These are phyloP conservation scores for Chalciporus piperatus DNA, from an alignment of 768 basidiomycete species.

Conservation along the genomic window DNA sequence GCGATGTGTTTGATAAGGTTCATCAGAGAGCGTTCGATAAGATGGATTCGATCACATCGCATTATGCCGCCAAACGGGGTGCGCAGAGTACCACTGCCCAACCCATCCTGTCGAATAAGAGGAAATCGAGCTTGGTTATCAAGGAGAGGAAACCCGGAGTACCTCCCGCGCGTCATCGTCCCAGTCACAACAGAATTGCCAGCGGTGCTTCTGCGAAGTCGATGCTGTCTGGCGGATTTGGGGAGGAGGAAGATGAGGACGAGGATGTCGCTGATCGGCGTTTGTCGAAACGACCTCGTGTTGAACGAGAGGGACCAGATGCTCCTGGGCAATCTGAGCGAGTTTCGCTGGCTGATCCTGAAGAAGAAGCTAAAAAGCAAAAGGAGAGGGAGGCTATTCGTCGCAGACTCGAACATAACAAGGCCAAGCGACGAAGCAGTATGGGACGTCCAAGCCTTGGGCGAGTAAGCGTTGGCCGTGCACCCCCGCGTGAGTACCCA, in stretches of 20 bases:
- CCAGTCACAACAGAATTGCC: slow-evolving; percentile 21
- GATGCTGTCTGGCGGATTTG: slow-evolving; percentile 58
- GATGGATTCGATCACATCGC: slow-evolving; percentile 73
- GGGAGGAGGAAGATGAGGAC: slow-evolving; percentile 47
- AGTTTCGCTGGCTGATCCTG: slow-evolving; percentile 33
- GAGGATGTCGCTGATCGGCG: slow-evolving; percentile 38
- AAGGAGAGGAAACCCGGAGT: slow-evolving; percentile 26
- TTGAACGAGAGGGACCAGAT: slow-evolving; percentile 33
- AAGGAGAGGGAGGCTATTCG: slow-evolving; percentile 58
- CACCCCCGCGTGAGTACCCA: slow-evolving; percentile 39
- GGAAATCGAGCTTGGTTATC: slow-evolving; percentile 51
- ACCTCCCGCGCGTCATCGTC: slow-evolving; percentile 17
- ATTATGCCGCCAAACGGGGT: slow-evolving; percentile 45
- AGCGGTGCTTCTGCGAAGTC: slow-evolving; percentile 23
- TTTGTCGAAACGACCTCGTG: slow-evolving; percentile 44
- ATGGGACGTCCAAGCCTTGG: slow-evolving; percentile 45
- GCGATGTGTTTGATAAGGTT: slow-evolving; percentile 48
- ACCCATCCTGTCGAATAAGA: slow-evolving; percentile 34
- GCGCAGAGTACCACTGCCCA: slow-evolving; percentile 18
- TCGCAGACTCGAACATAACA: slow-evolving; percentile 62
- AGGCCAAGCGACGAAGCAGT: slow-evolving; percentile 69
- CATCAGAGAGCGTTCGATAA: slow-evolving; percentile 67
- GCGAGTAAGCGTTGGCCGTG: slow-evolving; percentile 37
- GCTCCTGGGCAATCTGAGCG: slow-evolving; percentile 24
- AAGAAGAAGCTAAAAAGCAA: slow-evolving; percentile 34